Evolutionary conservation across 2,329 filamentous ascomycete genomes (phyloP).

Genomic region (Madurella fahalii): DNA sequence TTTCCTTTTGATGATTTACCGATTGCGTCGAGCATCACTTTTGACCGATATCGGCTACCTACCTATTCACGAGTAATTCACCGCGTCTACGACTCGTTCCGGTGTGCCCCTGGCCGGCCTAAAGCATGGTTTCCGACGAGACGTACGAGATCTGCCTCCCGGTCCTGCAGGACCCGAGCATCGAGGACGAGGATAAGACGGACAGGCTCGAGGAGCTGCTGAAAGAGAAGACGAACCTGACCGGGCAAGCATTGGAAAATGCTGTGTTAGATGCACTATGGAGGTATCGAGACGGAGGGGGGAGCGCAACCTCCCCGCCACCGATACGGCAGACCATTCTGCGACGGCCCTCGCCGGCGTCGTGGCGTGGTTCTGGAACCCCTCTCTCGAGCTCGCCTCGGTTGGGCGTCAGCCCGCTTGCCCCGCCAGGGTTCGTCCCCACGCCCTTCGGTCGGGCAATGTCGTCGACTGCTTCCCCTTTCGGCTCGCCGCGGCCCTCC

Average conservation of each 20-base stretch:
- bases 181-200: conserved; percentile 94
- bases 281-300: conserved; percentile 69
- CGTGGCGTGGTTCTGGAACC: conserved; percentile 82
- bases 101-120: neutral
- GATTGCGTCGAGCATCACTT: neutral
- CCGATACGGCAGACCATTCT: conserved; percentile 85
- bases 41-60: neutral
- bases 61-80: conserved; percentile 1
- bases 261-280: conserved; percentile 86
- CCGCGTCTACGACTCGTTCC: neutral
- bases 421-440: conserved; percentile 77
- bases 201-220: conserved; percentile 86
- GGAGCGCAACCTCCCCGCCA: conserved; percentile 67
- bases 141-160: conserved; percentile 89
- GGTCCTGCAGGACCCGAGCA: conserved; percentile 72
- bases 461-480: conserved; percentile 79
- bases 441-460: conserved; percentile 73
- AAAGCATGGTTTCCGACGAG: conserved; percentile 82
- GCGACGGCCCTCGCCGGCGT: conserved; percentile 84
- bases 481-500: conserved; percentile 88
- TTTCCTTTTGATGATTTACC: neutral
- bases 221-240: conserved; percentile 70
- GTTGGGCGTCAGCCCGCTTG: conserved; percentile 74
- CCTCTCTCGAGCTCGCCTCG: conserved; percentile 80
- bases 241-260: conserved; percentile 78